A percentile compares a stretch with the other conserved stretches of the same genome.
phyloP scores from a whole-genome alignment of 768 basidiomycete genomes.

The Phlegmacium glaucopus region DNA sequence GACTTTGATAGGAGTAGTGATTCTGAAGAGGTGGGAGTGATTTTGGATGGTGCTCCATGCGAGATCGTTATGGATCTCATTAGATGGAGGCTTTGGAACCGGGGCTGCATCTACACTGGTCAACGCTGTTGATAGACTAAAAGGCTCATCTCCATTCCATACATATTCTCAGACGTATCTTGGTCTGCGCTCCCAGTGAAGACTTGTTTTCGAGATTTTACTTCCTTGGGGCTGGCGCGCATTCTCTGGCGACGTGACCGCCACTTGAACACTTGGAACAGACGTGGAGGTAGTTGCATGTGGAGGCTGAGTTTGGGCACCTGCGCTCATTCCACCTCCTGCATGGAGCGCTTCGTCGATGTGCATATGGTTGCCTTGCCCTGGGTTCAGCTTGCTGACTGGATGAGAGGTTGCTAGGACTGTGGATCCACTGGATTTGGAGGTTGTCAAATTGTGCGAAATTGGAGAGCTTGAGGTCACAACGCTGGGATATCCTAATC shows the following conservation, averaged over 20 bases:
- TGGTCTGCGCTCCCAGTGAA: no score
- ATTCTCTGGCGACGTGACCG: conserved; percentile 1
- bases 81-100: no score
- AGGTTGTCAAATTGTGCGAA: conserved; percentile 12
- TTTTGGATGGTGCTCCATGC: no score
- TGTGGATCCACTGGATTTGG: conserved; percentile 11
- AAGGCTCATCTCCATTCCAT: no score
- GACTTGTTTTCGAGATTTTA: no score
- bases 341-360: conserved; percentile 8
- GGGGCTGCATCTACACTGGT: no score
- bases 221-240: background rate
- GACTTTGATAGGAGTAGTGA: conserved; percentile 1
- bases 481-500: conserved; percentile 1
- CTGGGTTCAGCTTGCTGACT: background rate
- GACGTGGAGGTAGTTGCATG: conserved; percentile 15
- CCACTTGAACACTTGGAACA: conserved; percentile 10
- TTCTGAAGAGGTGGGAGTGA: background rate
- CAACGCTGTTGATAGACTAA: no score
- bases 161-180: no score
- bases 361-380: no score
- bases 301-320: conserved; percentile 10
- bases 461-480: conserved; percentile 13
- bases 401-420: background rate
- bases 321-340: conserved; percentile 10
- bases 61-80: no score